Evolutionary conservation across 1,284 basidiomycete genomes (phyloP), one percentile per base, ranked within the genome.

Genomic region (Takashimella koratensis): DNA sequence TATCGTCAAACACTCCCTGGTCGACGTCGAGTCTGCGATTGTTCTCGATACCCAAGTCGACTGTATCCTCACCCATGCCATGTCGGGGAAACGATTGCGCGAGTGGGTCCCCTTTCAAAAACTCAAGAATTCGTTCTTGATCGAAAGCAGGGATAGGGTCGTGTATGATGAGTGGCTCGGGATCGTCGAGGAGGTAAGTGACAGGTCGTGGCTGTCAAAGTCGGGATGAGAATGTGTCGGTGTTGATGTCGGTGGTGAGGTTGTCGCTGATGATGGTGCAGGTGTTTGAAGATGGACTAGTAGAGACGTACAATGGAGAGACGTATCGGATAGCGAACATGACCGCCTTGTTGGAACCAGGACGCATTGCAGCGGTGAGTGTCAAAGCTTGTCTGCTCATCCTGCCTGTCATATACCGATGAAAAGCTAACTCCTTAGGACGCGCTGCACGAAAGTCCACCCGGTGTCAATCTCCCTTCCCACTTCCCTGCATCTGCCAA

Each of bases 131-230:
- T 79, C 81, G 22, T 56, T 73, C 41, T 49, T 51, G 43, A 48
- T 75, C 16, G 70, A 88, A 58, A 80, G 87, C 41, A 87, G 89
- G 5, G 90, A 94, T 72, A 88, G 86, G 76, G 88, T 94, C 50
- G 78, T 86, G 4, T 84, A 83, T 67, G 82, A 87, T 57, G 84
- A 92, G 68, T 97, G 93, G 93, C 79, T 96, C 64, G 92, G 92
- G 49, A 87, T 92, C 57, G 62, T 81, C 23, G 77, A 80, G 56
- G 78, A 79, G 62, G 76, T 76, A 27, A 52, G 71, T 54, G n/a
- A n/a, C n/a, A n/a, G n/a, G n/a, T n/a, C n/a, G n/a, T n/a, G n/a
- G n/a, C n/a, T n/a, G n/a, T n/a, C n/a, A n/a, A n/a, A n/a, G n/a
- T n/a, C n/a, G n/a, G n/a, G n/a, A n/a, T n/a, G n/a, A n/a, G n/a